Conservation (phyloP, 192 early-diverging fungal species). For the Backusella westeae region DNA sequence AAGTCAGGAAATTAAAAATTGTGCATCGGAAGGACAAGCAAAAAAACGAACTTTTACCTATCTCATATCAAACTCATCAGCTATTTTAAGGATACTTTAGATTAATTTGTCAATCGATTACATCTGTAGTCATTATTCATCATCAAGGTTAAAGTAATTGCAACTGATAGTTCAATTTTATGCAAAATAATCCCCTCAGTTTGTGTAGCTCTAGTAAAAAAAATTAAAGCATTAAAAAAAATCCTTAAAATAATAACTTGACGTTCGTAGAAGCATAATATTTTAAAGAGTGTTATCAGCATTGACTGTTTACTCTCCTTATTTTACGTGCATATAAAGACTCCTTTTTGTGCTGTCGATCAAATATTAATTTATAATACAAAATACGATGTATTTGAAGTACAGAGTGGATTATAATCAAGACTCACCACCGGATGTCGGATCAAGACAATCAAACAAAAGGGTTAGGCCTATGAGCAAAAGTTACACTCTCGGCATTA, state of each 20-base stretch:
- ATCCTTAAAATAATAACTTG: neutral
- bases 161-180: neutral
- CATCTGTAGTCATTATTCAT: neutral
- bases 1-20: neutral
- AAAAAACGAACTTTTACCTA: too few relatives aligned
- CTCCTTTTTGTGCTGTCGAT: neutral
- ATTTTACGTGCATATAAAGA: neutral
- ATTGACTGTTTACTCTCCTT: neutral
- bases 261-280: neutral
- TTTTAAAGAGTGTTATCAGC: neutral
- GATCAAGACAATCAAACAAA: neutral
- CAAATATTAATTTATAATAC: neutral
- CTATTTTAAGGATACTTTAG: too few relatives aligned
- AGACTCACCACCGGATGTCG: neutral
- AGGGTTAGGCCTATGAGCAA: neutral
- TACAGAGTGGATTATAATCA: neutral
- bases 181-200: neutral
- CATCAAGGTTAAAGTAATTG: neutral
- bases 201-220: neutral
- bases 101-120: too few relatives aligned
- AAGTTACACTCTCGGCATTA: neutral
- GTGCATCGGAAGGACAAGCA: too few relatives aligned
- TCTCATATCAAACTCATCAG: too few relatives aligned
- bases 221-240: neutral
- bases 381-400: neutral